Evolutionary conservation across 2,329 filamentous ascomycete genomes (phyloP).

Genomic region (Fusarium tuaranense): DNA sequence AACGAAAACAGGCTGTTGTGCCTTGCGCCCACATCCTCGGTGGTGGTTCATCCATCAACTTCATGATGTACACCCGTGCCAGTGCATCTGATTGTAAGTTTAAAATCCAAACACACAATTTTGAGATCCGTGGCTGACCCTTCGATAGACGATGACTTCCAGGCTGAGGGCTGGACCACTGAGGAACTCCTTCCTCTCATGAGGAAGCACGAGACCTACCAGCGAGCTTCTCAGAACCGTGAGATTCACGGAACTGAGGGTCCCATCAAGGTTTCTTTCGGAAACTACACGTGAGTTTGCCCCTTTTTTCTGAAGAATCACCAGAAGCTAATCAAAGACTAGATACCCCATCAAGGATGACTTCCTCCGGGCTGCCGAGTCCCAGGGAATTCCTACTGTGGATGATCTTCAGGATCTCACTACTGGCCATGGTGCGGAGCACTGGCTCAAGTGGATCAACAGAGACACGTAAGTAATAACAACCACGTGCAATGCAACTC

Average conservation of each 20-base stretch:
- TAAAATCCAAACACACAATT: neutral
- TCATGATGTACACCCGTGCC: conserved; percentile 67
- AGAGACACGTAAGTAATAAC: conserved; percentile 51
- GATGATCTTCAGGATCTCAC: conserved; percentile 81
- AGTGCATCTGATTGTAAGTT: conserved; percentile 42
- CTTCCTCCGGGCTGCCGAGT: conserved; percentile 78
- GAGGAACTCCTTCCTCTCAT: conserved; percentile 81
- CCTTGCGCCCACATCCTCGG: conserved; percentile 79
- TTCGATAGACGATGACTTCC: conserved; percentile 71
- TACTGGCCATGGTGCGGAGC: conserved; percentile 78
- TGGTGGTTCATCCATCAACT: conserved; percentile 81
- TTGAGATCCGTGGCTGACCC: neutral
- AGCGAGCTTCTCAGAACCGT: conserved; percentile 71
- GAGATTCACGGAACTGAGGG: conserved; percentile 82
- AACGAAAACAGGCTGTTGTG: conserved; percentile 68
- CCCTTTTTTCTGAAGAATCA: neutral
- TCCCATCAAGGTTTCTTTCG: conserved; percentile 85
- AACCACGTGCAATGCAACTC: neutral
- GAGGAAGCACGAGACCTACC: conserved; percentile 86
- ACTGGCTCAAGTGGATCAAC: conserved; percentile 91
- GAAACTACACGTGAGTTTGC: conserved; percentile 70
- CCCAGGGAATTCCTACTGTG: conserved; percentile 78
- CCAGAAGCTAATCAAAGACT: neutral
- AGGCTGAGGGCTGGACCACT: conserved; percentile 83
- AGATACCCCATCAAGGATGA: conserved; percentile 83